Evolutionary conservation across 257 asterid genomes (phyloP).

Genomic region (Henckelia pumila): DNA sequence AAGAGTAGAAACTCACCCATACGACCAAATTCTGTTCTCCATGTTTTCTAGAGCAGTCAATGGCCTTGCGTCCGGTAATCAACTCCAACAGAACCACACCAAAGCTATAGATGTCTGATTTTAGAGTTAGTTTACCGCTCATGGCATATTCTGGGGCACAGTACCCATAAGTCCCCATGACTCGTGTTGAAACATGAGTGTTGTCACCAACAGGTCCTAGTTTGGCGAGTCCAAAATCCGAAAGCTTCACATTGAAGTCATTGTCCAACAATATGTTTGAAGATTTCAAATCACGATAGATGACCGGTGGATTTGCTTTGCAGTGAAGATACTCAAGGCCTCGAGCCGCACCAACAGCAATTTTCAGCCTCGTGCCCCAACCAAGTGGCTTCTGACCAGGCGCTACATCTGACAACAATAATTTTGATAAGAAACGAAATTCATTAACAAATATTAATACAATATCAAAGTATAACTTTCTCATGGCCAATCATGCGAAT

Average conservation of each 20-base stretch:
- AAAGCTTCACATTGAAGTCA: conserved; percentile 57
- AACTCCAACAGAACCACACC: conserved; percentile 78
- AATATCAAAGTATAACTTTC: not conserved
- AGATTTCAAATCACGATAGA: conserved; percentile 71
- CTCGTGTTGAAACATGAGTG: conserved; percentile 73
- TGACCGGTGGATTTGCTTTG: conserved; percentile 68
- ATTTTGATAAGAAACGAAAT: not conserved
- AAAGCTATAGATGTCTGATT: conserved; percentile 71
- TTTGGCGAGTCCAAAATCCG: conserved; percentile 80
- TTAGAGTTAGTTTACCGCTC: conserved; percentile 68
- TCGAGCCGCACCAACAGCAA: conserved; percentile 67
- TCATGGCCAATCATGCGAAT: not conserved
- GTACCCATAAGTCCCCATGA: conserved; percentile 79
- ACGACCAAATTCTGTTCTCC: conserved; percentile 69
- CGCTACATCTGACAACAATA: conserved; percentile 39
- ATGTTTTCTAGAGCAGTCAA: conserved; percentile 39
- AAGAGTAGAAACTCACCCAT: conserved; percentile 50
- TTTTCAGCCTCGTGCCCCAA: conserved; percentile 62
- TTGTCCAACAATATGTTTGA: conserved; percentile 64
- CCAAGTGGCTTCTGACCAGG: conserved; percentile 51
- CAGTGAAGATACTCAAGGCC: conserved; percentile 71
- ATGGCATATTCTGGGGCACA: conserved; percentile 83
- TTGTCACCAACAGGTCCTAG: conserved; percentile 79
- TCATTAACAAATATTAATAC: not conserved
- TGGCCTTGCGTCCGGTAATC: conserved; percentile 64